Percentiles rank a stretch among this genome's conserved stretches.
Evolutionary conservation across 1,139 yeast species (phyloP).

Genomic region (Pichia sp.): DNA sequence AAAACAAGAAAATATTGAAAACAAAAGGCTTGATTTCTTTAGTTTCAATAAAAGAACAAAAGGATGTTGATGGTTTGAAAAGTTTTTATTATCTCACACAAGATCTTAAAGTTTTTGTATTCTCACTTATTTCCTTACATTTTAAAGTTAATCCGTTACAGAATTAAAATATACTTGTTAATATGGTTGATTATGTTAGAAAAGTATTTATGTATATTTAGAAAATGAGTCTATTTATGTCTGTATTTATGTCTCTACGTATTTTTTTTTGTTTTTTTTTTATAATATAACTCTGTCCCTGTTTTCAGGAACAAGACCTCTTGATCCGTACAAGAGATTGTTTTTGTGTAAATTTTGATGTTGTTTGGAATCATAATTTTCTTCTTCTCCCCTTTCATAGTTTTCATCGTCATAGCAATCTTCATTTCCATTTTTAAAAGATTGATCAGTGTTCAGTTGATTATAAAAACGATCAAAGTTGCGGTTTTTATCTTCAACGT

Average conservation of each 20-base stretch:
- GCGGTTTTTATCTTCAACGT: too few species aligned
- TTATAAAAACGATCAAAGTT: too few species aligned
- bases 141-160: slow-evolving; percentile 33
- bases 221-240: too few species aligned
- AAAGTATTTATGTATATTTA: not conserved
- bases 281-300: not conserved
- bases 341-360: not conserved
- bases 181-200: not conserved
- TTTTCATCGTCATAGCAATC: not conserved
- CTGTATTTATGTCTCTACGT: too few species aligned
- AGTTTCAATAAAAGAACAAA: slow-evolving; percentile 35
- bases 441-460: not conserved
- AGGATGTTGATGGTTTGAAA: slow-evolving; percentile 40
- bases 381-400: not conserved
- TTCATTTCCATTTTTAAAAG: not conserved
- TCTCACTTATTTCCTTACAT: slow-evolving; percentile 39
- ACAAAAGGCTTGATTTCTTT: slow-evolving; percentile 38
- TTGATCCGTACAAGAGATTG: slow-evolving; percentile 7
- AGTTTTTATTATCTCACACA: slow-evolving; percentile 40
- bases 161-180: not conserved
- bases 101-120: slow-evolving; percentile 39
- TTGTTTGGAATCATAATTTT: not conserved
- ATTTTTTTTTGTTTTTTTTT: too few species aligned
- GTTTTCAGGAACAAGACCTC: slow-evolving; percentile 3
- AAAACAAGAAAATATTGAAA: slow-evolving; percentile 33